Evolutionary conservation across 345 rosid genomes (phyloP).

Genomic region (Gossypium ekmanianum): DNA sequence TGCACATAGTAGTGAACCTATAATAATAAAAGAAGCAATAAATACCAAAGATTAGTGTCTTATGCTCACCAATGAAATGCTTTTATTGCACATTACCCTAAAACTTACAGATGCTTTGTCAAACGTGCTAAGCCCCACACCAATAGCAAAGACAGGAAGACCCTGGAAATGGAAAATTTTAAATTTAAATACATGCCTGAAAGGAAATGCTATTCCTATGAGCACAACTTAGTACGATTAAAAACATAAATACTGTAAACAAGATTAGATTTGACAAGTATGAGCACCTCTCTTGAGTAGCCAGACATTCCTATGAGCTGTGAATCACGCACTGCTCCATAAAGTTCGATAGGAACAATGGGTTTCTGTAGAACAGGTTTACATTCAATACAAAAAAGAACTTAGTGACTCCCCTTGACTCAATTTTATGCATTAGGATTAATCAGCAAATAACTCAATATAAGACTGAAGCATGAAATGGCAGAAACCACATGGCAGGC

Average conservation of each 20-base stretch:
- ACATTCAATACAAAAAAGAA: neutral
- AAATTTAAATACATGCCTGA: neutral
- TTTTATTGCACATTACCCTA: neutral
- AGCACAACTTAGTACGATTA: neutral
- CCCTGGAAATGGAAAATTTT: conserved; percentile 48
- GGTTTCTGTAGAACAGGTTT: conserved; percentile 59
- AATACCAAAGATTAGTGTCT: conserved; percentile 4
- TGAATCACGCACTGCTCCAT: conserved; percentile 74
- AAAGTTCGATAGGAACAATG: conserved; percentile 67
- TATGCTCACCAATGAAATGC: neutral
- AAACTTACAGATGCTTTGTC: conserved; percentile 93
- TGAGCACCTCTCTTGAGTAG: conserved; percentile 79
- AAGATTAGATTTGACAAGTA: neutral
- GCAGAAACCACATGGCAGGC: neutral
- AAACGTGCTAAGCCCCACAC: conserved; percentile 79
- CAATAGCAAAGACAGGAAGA: conserved; percentile 75
- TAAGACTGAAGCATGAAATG: neutral
- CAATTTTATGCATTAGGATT: neutral
- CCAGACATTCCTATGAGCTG: conserved; percentile 95
- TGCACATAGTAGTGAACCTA: conserved; percentile 91
- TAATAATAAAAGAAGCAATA: conserved; percentile 17
- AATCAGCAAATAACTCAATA: neutral
- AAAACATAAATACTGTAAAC: neutral
- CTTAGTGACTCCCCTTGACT: neutral
- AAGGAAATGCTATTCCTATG: neutral